Base-by-base conservation (phyloP, 2,329 filamentous ascomycete species). In the Beauveria caledonica region DNA sequence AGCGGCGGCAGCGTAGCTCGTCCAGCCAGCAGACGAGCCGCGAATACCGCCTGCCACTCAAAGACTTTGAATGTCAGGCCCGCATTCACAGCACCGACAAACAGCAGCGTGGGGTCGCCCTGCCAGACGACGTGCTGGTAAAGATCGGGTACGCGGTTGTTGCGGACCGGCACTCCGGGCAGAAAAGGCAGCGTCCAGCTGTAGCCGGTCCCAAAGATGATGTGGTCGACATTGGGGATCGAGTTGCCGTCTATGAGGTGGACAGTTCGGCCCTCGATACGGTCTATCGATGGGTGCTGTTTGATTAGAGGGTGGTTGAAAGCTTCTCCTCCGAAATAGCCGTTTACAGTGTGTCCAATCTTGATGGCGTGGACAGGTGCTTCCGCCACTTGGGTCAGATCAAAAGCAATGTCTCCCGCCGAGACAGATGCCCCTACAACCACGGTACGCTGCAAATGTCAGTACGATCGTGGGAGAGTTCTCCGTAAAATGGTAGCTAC, bases 191-290 rank as follows among this genome's bases (percentile, higher is more conserved):
- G 68, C 0, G 82, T 83, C 83, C 83, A 88, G 27, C 76, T 79
- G 68, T 86, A 88, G 0, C 86, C 86, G 0, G 86, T 89, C 23
- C 84, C 85, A 62, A 88, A 86, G 63, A 89, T 80, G 63, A 89
- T 76, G 65, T 81, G 68, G 68, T 89, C 86, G 15, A 88, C 80
- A 19, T 80, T 73, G 0, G 74, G 63, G 7, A 85, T 74, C 0
- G 68, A 73, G 1, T 73, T 78, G 2, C 84, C 84, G 63, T 87
- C 82, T 39, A 77, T 73, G 52, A 88, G 82, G 60, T 82, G 74
- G 0, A 86, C 80, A 1, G 77, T 80, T 23, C 77, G 70, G 0
- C 72, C 73, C 2, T 69, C 69, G n/a, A 85, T 68, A 9, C 72
- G 71, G 1, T 75, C 68, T 19, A 85, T 81, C 0, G 80, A 78